phyloP scores from a whole-genome alignment of 176 grass and related monocot species.

The Oryza glaberrima region DNA sequence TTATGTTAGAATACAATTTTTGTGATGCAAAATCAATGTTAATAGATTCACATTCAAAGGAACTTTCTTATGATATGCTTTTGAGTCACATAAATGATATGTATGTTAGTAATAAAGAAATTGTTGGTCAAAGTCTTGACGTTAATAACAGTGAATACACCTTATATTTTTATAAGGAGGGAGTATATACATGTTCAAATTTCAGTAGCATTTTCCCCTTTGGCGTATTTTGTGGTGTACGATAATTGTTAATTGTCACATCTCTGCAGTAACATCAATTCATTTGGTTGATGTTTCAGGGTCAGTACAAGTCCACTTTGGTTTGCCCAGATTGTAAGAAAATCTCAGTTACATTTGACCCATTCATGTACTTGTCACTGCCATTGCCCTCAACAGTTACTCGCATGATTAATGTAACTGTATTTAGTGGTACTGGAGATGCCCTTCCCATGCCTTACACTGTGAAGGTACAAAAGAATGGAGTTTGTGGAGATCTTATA shows the following conservation, averaged over 20 bases:
- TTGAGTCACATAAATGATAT: too few relatives aligned
- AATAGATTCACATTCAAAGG: too few relatives aligned
- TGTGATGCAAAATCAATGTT: too few relatives aligned
- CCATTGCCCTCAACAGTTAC: conserved; percentile 85
- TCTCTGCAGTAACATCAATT: conserved; percentile 35
- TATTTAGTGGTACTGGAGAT: conserved; percentile 83
- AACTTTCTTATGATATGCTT: too few relatives aligned
- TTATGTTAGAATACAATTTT: too few relatives aligned
- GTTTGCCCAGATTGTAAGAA: conserved; percentile 90
- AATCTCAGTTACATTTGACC: conserved; percentile 96
- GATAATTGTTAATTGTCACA: not conserved
- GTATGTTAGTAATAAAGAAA: too few relatives aligned
- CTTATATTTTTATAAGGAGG: too few relatives aligned
- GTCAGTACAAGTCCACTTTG: conserved; percentile 97
- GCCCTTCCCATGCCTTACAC: conserved; percentile 86
- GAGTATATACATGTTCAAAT: not conserved
- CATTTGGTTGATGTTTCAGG: conserved; percentile 63
- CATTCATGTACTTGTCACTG: conserved; percentile 97
- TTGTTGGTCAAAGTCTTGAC: too few relatives aligned
- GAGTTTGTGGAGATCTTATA: conserved; percentile 63
- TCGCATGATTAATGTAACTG: conserved; percentile 80
- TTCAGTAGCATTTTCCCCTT: not conserved
- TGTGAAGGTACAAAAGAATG: conserved; percentile 81
- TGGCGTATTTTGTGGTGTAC: not conserved
- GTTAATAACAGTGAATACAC: too few relatives aligned